Conservation (phyloP, 306 rosid genomes). For the Vicia sativa region DNA sequence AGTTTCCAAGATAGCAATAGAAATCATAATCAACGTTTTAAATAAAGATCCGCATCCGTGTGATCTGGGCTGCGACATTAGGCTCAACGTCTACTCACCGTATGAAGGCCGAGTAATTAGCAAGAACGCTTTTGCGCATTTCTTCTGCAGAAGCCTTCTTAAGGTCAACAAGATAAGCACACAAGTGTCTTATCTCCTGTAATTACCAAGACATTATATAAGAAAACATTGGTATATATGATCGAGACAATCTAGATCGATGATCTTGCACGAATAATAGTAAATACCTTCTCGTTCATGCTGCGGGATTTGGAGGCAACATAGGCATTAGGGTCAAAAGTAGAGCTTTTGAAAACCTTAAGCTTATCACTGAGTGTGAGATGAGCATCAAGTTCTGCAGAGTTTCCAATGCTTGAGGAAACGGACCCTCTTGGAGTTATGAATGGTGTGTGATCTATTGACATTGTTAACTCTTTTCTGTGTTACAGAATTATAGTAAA, state of each 20-base stretch:
- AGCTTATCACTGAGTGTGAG: conserved; percentile 73
- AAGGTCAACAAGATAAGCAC: conserved; percentile 66
- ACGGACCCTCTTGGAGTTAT: conserved; percentile 57
- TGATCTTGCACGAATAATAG: neutral
- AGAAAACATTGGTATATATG: neutral
- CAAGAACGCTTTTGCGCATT: conserved; percentile 93
- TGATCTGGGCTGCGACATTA: neutral
- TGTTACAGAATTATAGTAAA: neutral
- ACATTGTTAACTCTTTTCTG: neutral
- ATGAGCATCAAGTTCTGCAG: conserved; percentile 59
- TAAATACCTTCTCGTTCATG: conserved; percentile 76
- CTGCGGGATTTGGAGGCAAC: conserved; percentile 71
- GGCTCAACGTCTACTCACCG: conserved; percentile 52
- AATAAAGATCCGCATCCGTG: neutral
- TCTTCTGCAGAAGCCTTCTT: conserved; percentile 98
- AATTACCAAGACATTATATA: neutral
- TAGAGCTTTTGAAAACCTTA: conserved; percentile 64
- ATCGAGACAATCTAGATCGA: neutral
- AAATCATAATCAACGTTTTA: neutral
- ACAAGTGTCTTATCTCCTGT: conserved; percentile 78
- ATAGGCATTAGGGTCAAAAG: conserved; percentile 64
- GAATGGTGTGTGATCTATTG: conserved; percentile 42
- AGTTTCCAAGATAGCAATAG: conserved; percentile 18
- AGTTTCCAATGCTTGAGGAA: conserved; percentile 54
- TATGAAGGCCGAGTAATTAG: conserved; percentile 87